These are phyloP conservation scores for Umbelopsis isabellina DNA, from an alignment of 192 early-diverging fungal genomes.

Conservation along the genomic window DNA sequence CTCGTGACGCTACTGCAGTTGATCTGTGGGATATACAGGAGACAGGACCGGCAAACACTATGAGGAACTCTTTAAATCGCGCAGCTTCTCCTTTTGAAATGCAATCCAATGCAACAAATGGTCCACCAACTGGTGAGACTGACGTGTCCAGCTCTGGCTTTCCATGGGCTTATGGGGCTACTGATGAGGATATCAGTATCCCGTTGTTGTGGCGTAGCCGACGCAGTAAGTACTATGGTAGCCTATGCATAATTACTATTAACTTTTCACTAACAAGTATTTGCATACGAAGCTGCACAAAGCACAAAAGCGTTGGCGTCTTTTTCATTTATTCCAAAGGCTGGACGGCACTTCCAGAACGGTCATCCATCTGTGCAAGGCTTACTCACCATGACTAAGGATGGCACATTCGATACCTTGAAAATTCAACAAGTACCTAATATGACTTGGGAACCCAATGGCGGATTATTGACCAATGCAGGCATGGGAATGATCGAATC, in stretches of 20 bases:
- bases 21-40: slow-evolving; percentile 74
- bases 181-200: slow-evolving; percentile 40
- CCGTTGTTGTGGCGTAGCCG: slow-evolving; percentile 43
- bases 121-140: not conserved
- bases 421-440: slow-evolving; percentile 52
- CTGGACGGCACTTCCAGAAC: not conserved
- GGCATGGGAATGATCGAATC: slow-evolving; percentile 32
- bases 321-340: slow-evolving; percentile 54
- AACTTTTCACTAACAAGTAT: not conserved
- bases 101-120: not conserved
- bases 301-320: slow-evolving; percentile 47
- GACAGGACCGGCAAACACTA: slow-evolving; percentile 25
- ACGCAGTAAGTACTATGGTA: not conserved
- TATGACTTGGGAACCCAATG: slow-evolving; percentile 58
- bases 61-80: slow-evolving; percentile 22
- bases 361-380: slow-evolving; percentile 47
- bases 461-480: slow-evolving; percentile 48
- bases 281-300: slow-evolving; percentile 35
- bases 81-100: slow-evolving; percentile 23
- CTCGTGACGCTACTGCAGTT: slow-evolving; percentile 56
- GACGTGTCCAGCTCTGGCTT: not conserved
- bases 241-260: too few relatives aligned
- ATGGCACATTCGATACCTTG: slow-evolving; percentile 55
- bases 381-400: slow-evolving; percentile 56
- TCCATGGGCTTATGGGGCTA: not conserved